These are phyloP conservation scores for Podospora didyma DNA, from an alignment of 495 filamentous ascomycete species.

Conservation along the genomic window DNA sequence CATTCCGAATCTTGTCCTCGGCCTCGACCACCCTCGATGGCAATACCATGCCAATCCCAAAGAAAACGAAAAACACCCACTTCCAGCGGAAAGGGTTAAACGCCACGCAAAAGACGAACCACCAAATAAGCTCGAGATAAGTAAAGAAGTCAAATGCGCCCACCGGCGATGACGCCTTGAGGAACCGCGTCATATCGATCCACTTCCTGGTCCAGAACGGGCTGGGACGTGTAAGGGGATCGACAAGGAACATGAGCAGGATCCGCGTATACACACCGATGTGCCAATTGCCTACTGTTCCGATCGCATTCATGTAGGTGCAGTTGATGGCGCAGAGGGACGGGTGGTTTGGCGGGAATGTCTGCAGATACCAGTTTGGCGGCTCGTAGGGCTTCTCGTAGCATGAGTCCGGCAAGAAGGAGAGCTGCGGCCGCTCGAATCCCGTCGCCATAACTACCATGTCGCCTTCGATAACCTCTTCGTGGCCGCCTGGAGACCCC, in stretches of 20 bases:
- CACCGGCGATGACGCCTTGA: conserved; percentile 66
- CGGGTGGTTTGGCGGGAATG: conserved; percentile 65
- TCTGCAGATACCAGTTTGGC: conserved; percentile 85
- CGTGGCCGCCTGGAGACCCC: conserved; percentile 63
- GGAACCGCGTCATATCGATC: conserved; percentile 77
- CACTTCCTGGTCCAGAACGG: conserved; percentile 75
- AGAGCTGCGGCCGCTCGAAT: conserved; percentile 66
- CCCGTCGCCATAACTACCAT: conserved; percentile 83
- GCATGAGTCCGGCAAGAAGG: conserved; percentile 66
- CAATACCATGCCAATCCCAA: conserved; percentile 63
- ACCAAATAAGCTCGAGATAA: conserved; percentile 77
- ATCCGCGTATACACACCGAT: conserved; percentile 86
- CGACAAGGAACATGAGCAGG: conserved; percentile 78
- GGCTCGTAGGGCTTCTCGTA: conserved; percentile 70
- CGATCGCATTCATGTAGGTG: conserved; percentile 79
- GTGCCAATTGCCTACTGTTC: conserved; percentile 79
- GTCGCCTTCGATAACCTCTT: conserved; percentile 58
- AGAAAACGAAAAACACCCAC: conserved; percentile 74
- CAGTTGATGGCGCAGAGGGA: conserved; percentile 75
- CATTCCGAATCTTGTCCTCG: conserved; percentile 57
- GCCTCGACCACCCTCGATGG: conserved; percentile 61
- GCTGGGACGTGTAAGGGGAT: conserved; percentile 68
- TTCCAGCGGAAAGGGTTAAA: conserved; percentile 87
- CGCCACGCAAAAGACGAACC: conserved; percentile 73
- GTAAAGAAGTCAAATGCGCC: conserved; percentile 85